Evolutionary conservation across 495 filamentous ascomycete genomes (phyloP).

Genomic region (Tuber microsphaerosporum): DNA sequence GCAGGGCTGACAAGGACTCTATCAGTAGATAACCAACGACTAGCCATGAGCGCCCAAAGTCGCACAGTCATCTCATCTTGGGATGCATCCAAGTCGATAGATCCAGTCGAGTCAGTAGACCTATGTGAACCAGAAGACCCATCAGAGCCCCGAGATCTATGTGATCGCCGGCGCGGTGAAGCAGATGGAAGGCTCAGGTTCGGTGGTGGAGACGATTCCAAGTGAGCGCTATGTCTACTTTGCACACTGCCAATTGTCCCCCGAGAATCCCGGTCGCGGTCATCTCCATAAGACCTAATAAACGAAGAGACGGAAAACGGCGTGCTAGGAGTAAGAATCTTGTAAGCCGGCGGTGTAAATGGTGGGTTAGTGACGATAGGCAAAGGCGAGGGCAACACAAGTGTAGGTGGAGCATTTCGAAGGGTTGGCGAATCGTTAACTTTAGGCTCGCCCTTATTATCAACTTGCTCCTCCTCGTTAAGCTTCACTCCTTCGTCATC

Average conservation of each 20-base stretch:
- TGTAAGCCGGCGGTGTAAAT: constrained; percentile 15
- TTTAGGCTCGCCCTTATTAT: constrained; percentile 20
- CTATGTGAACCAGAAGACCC: constrained; percentile 30
- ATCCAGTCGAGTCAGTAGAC: constrained; percentile 24
- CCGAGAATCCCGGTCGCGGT: constrained; percentile 22
- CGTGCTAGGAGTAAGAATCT: constrained; percentile 45
- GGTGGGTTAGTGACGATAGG: constrained; percentile 33
- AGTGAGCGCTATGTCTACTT: not conserved
- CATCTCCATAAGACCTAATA: constrained; percentile 37
- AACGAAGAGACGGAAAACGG: constrained; percentile 48
- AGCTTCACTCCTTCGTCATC: constrained; percentile 13
- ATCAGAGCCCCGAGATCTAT: constrained; percentile 28
- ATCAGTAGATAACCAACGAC: constrained; percentile 88
- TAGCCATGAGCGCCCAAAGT: constrained; percentile 58
- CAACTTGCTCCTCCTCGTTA: constrained; percentile 16
- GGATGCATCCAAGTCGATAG: constrained; percentile 27
- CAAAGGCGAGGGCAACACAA: constrained; percentile 43
- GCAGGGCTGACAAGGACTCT: constrained; percentile 91
- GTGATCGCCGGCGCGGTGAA: constrained; percentile 38
- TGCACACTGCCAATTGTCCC: constrained; percentile 42
- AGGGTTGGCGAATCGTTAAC: constrained; percentile 32
- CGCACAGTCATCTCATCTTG: constrained; percentile 40
- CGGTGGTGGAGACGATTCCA: constrained; percentile 13
- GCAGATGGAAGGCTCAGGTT: constrained; percentile 42
- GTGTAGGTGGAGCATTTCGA: constrained; percentile 37